These are phyloP conservation scores for Neurospora sp. DNA, from an alignment of 495 filamentous ascomycete species.

Conservation along the genomic window DNA sequence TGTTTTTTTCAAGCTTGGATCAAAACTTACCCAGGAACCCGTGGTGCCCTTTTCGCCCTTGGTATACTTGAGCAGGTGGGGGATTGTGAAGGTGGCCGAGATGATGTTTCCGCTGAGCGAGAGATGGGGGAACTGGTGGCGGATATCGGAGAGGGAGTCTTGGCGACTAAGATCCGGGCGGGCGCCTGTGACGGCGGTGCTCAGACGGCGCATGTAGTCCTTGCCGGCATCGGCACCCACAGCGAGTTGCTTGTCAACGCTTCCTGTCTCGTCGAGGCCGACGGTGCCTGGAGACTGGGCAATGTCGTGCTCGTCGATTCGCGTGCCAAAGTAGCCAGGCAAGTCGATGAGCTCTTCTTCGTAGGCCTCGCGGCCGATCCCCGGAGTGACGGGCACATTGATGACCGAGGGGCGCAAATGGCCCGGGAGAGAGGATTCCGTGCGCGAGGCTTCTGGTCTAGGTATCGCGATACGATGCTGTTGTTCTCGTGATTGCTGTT, in stretches of 20 bases:
- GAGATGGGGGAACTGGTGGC: slow-evolving; percentile 53
- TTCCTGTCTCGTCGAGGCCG: slow-evolving; percentile 5
- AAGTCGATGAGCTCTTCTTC: slow-evolving; percentile 7
- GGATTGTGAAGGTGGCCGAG: slow-evolving; percentile 76
- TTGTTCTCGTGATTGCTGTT: not conserved
- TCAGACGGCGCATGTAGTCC: slow-evolving; percentile 56
- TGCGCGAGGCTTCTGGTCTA: not conserved
- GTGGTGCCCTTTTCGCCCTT: slow-evolving; percentile 26
- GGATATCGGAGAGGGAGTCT: slow-evolving; percentile 45
- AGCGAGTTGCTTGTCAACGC: slow-evolving; percentile 35
- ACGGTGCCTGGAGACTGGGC: slow-evolving; percentile 11
- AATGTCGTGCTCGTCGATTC: slow-evolving; percentile 18
- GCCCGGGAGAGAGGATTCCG: slow-evolving; percentile 22
- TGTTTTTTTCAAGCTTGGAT: not conserved
- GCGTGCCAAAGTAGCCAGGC: slow-evolving; percentile 30
- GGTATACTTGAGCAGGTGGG: slow-evolving; percentile 58
- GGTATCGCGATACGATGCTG: not conserved
- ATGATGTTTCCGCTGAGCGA: slow-evolving; percentile 73
- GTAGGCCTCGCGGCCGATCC: slow-evolving; percentile 31
- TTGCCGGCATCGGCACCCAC: slow-evolving; percentile 44
- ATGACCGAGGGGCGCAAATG: slow-evolving; percentile 23
- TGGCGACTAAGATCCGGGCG: too few relatives aligned
- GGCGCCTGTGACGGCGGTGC: slow-evolving; percentile 31
- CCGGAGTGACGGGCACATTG: slow-evolving; percentile 40
- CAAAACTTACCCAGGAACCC: not conserved